These are phyloP conservation scores for Endogone sp. DNA, from an alignment of 192 early-diverging fungal species.

Conservation along the genomic window DNA sequence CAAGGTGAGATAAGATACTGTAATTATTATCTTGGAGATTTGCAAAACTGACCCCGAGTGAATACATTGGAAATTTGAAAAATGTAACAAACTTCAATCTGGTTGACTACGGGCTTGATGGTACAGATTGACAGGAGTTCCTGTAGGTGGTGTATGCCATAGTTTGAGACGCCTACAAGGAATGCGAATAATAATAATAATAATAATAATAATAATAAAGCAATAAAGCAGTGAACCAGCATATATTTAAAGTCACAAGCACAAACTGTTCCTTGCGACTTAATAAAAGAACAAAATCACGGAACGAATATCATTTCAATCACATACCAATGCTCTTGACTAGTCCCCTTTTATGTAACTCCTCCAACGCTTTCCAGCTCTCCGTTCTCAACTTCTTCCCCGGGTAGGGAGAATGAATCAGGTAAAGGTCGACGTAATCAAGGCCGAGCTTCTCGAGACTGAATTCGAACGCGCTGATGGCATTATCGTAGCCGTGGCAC, in stretches of 20 bases:
- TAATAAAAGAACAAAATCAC: not conserved
- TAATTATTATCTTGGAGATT: not conserved
- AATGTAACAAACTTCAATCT: constrained; percentile 42
- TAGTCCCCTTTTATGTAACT: constrained; percentile 37
- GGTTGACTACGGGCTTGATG: constrained; percentile 45
- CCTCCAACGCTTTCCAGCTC: constrained; percentile 46
- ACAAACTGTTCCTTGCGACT: not conserved
- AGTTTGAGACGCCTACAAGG: constrained; percentile 46
- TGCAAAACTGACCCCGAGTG: not conserved
- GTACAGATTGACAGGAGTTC: constrained; percentile 33
- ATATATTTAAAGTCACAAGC: too few relatives aligned
- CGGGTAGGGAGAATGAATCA: constrained; percentile 54
- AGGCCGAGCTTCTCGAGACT: constrained; percentile 46
- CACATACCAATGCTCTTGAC: constrained; percentile 42
- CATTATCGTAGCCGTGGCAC: constrained; percentile 44
- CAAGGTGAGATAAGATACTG: not conserved
- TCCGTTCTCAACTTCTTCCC: constrained; percentile 39
- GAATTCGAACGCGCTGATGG: constrained; percentile 42
- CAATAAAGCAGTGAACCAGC: not conserved
- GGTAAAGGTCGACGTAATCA: constrained; percentile 58
- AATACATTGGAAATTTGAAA: too few relatives aligned
- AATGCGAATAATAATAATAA: not conserved
- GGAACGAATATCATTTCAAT: not conserved
- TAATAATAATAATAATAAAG: too few relatives aligned
- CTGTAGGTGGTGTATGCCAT: constrained; percentile 41